Evolutionary conservation across 1,284 basidiomycete genomes (phyloP).

Genomic region (Coriolopsis trogii): DNA sequence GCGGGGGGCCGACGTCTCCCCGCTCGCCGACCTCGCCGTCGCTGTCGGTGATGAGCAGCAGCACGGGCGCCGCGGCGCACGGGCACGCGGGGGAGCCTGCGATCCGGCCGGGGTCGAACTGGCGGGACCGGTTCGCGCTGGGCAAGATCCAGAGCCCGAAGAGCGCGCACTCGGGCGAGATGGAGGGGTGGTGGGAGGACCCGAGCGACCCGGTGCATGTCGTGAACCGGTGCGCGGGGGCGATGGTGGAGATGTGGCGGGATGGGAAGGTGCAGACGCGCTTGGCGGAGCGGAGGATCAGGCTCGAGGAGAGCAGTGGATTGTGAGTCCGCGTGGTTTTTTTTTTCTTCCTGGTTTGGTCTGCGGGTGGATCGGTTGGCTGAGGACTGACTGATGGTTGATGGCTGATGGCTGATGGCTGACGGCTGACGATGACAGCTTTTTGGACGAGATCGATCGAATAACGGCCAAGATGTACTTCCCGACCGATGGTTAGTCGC

Average conservation of each 20-base stretch:
- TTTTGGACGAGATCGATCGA: conserved; percentile 75
- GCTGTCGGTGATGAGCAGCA: conserved; percentile 13
- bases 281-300: conserved; percentile 62
- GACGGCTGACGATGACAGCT: conserved; percentile 47
- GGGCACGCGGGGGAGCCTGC: no score
- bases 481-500: conserved; percentile 68
- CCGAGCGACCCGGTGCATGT: conserved; percentile 76
- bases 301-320: conserved; percentile 79
- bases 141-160: conserved; percentile 66
- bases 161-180: conserved; percentile 65
- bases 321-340: no score
- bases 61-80: no score
- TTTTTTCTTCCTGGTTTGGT: conserved; percentile 3
- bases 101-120: conserved; percentile 66
- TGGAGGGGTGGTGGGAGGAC: conserved; percentile 84
- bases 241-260: conserved; percentile 73
- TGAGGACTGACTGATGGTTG: conserved; percentile 15
- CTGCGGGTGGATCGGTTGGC: neutral
- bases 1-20: conserved; percentile 19
- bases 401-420: conserved; percentile 19
- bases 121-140: conserved; percentile 72
- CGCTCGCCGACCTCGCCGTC: conserved; percentile 31
- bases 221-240: conserved; percentile 59
- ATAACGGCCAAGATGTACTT: conserved; percentile 81
- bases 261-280: conserved; percentile 63